These are phyloP conservation scores for Apiospora saccharicola DNA, from an alignment of 2,329 filamentous ascomycete species.

Conservation along the genomic window DNA sequence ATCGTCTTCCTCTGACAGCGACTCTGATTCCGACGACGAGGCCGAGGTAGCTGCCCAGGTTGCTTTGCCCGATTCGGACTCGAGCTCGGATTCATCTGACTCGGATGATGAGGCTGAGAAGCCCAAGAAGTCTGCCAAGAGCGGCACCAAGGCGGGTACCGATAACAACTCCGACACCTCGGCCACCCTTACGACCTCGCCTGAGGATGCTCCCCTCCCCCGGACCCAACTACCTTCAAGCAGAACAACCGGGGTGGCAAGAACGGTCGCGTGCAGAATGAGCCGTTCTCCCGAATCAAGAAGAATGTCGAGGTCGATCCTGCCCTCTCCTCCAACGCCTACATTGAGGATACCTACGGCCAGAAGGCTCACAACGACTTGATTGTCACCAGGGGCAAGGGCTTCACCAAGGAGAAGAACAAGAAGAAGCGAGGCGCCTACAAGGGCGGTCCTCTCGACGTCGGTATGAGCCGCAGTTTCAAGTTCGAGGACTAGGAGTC, in stretches of 20 bases:
- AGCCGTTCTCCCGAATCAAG: conserved; percentile 80
- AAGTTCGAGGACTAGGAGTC: conserved; percentile 74
- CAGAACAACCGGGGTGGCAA: conserved; percentile 46
- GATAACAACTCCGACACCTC: conserved; percentile 46
- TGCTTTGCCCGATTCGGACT: conserved; percentile 50
- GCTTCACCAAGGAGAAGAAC: conserved; percentile 99
- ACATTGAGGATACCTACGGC: conserved; percentile 85
- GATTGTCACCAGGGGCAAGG: conserved; percentile 91
- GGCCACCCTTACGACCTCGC: conserved; percentile 61
- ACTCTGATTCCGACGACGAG: conserved; percentile 47
- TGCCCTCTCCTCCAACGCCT: conserved; percentile 79
- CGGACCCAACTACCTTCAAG: conserved; percentile 52
- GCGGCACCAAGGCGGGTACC: background rate
- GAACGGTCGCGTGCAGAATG: conserved; percentile 56
- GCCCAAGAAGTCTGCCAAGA: conserved; percentile 31
- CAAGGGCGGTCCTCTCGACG: conserved; percentile 87
- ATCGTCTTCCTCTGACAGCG: conserved; percentile 39
- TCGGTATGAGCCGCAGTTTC: conserved; percentile 80
- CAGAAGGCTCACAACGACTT: conserved; percentile 88
- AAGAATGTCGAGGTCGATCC: conserved; percentile 73
- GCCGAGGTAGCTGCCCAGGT: conserved; percentile 47
- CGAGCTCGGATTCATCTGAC: conserved; percentile 46
- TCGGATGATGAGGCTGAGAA: conserved; percentile 45
- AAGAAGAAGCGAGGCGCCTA: conserved; percentile 95
- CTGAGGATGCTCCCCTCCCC: conserved; percentile 61